These are phyloP conservation scores for Zasmidium angulare DNA, from an alignment of 2,329 filamentous ascomycete species.

Conservation along the genomic window DNA sequence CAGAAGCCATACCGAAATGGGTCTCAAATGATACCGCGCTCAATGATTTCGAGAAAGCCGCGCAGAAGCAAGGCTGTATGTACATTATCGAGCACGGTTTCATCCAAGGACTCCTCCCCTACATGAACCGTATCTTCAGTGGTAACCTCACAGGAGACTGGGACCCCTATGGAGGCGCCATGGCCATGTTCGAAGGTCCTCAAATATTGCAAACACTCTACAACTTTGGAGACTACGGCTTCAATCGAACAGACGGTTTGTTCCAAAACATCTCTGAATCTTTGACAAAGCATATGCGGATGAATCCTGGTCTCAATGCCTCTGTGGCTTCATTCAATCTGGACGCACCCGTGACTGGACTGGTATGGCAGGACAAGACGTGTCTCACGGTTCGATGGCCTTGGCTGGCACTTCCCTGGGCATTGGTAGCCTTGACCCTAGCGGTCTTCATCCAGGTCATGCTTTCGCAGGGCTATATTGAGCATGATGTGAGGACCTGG, in stretches of 20 bases:
- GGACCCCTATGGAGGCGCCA: background rate
- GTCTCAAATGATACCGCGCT: background rate
- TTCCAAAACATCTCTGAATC: slow-evolving; percentile 13
- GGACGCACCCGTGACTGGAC: background rate
- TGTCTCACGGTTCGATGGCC: slow-evolving; percentile 12
- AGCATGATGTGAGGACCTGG: slow-evolving; percentile 10
- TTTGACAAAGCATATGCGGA: slow-evolving; percentile 14
- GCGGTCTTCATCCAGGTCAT: slow-evolving; percentile 9
- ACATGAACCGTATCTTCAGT: background rate
- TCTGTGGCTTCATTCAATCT: background rate
- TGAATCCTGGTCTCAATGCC: background rate
- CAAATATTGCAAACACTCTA: slow-evolving; percentile 12
- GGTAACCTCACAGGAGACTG: slow-evolving; percentile 6
- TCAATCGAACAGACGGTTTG: slow-evolving; percentile 6
- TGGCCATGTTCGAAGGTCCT: slow-evolving; percentile 4
- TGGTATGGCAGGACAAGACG: slow-evolving; percentile 6
- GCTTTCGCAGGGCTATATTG: background rate
- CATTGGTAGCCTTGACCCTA: slow-evolving; percentile 8
- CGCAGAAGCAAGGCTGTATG: background rate
- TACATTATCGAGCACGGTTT: background rate
- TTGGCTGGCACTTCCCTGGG: slow-evolving; percentile 8
- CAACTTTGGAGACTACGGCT: slow-evolving; percentile 8
- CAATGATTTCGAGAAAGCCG: background rate
- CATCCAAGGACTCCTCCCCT: background rate
- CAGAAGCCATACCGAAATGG: too few species aligned